phyloP scores from a whole-genome alignment of 2,329 filamentous ascomycete species.

The Phialophora macrospora region DNA sequence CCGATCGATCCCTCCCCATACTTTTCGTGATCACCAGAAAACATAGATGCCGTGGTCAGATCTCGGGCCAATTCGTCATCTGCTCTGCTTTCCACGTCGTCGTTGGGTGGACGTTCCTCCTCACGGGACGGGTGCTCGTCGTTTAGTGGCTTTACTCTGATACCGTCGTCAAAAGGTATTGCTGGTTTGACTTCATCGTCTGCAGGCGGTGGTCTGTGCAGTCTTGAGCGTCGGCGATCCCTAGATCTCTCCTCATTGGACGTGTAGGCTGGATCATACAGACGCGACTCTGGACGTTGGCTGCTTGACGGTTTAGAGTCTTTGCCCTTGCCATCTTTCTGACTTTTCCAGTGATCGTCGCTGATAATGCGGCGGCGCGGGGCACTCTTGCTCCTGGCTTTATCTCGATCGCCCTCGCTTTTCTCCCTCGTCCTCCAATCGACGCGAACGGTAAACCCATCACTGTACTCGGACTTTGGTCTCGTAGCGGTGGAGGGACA shows the following conservation, averaged over 20 bases:
- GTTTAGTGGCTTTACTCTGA: conserved; percentile 16
- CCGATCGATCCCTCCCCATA: conserved; percentile 7
- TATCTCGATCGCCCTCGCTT: conserved; percentile 31
- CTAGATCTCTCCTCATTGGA: conserved; percentile 35
- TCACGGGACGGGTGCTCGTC: not conserved
- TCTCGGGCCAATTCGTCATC: conserved; percentile 25
- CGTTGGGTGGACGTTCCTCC: not conserved
- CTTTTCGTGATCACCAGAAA: conserved; percentile 19
- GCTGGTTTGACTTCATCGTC: not conserved
- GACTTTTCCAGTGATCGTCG: conserved; percentile 79
- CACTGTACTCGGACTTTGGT: conserved; percentile 25
- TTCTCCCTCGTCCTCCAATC: conserved; percentile 31
- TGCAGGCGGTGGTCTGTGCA: not conserved
- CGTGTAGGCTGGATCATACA: conserved; percentile 34
- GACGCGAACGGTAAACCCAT: conserved; percentile 20
- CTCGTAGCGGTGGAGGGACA: conserved; percentile 23
- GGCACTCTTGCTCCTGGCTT: conserved; percentile 58
- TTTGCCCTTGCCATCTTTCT: conserved; percentile 35
- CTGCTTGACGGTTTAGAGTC: conserved; percentile 7
- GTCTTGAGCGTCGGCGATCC: conserved; percentile 32
- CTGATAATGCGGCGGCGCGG: conserved; percentile 93
- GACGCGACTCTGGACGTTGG: conserved; percentile 36
- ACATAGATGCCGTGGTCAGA: conserved; percentile 16
- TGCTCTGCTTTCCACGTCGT: conserved; percentile 21
- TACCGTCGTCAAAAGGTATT: conserved; percentile 22